Percentiles rank a stretch among this genome's conserved stretches.
Evolutionary conservation across 2,329 filamentous ascomycete genomes (phyloP).

Genomic region (Aspergillus clavatus): DNA sequence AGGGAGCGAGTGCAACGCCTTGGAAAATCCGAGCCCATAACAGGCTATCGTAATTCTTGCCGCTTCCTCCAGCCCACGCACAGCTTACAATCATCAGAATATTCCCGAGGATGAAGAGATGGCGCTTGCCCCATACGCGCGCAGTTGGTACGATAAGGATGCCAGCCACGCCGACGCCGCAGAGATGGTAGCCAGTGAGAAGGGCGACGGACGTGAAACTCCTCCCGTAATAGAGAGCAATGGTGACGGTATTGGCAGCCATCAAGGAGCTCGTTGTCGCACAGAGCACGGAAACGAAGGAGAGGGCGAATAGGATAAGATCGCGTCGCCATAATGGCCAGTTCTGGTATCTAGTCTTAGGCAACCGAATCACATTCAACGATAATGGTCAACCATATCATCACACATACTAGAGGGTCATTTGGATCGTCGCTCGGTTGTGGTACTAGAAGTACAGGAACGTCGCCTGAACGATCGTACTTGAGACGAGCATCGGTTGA

Average conservation of each 20-base stretch:
- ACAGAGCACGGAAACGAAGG: conserved; percentile 74
- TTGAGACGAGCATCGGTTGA: conserved; percentile 53
- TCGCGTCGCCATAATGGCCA: conserved; percentile 88
- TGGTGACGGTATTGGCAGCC: conserved; percentile 77
- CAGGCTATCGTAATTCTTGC: conserved; percentile 65
- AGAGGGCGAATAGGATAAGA: conserved; percentile 71
- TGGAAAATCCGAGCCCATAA: conserved; percentile 77
- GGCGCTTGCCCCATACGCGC: conserved; percentile 87
- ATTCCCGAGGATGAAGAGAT: conserved; percentile 75
- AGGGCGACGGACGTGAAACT: conserved; percentile 73
- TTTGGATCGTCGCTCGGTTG: conserved; percentile 89
- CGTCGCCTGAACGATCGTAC: conserved; percentile 62
- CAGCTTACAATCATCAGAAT: conserved; percentile 68
- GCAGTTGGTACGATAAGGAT: conserved; percentile 83
- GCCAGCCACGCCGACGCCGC: conserved; percentile 75
- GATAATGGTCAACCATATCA: background rate
- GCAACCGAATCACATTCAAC: background rate
- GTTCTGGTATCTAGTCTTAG: conserved; percentile 46
- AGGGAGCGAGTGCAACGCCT: conserved; percentile 80
- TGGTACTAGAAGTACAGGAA: conserved; percentile 76
- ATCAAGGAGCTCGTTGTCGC: conserved; percentile 80
- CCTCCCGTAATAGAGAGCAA: conserved; percentile 61
- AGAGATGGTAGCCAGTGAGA: conserved; percentile 80
- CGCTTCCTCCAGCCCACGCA: conserved; percentile 70
- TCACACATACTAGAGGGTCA: conserved; percentile 63